These are phyloP conservation scores for Teratosphaeria viscida DNA, from an alignment of 2,329 filamentous ascomycete species.

Conservation along the genomic window DNA sequence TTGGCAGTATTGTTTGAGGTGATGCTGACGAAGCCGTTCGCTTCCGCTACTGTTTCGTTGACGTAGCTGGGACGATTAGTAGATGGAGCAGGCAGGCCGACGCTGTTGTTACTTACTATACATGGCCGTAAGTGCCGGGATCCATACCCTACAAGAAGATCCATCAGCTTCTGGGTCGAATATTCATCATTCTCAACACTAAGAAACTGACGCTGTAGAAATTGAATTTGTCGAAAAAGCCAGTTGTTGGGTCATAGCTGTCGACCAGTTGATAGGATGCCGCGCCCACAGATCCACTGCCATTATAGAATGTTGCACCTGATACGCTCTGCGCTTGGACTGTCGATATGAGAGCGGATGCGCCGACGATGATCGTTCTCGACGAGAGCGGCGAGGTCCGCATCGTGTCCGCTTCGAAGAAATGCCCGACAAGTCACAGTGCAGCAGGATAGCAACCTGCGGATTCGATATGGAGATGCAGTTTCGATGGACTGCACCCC, in stretches of 20 bases:
- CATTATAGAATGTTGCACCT: constrained; percentile 17
- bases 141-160: constrained; percentile 12
- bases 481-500: not conserved
- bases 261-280: constrained; percentile 22
- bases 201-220: constrained; percentile 30
- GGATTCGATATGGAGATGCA: not conserved
- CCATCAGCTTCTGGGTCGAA: not conserved
- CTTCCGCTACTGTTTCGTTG: constrained; percentile 25
- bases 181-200: not conserved
- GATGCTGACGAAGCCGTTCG: constrained; percentile 21
- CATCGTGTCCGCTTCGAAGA: constrained; percentile 7
- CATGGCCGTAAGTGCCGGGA: constrained; percentile 22
- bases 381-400: constrained; percentile 15
- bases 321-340: constrained; percentile 16
- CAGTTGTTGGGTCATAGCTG: constrained; percentile 17
- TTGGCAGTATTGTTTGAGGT: constrained; percentile 11
- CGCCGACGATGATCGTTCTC: constrained; percentile 10
- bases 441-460: not conserved
- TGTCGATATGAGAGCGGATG: constrained; percentile 11
- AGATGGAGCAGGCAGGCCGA: constrained; percentile 8
- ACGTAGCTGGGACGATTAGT: constrained; percentile 27
- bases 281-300: constrained; percentile 19
- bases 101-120: constrained; percentile 27
- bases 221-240: constrained; percentile 27
- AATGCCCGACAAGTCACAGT: not conserved